phyloP scores from a whole-genome alignment of 148 eudicot genomes.

The Vaccinium myrtillus region DNA sequence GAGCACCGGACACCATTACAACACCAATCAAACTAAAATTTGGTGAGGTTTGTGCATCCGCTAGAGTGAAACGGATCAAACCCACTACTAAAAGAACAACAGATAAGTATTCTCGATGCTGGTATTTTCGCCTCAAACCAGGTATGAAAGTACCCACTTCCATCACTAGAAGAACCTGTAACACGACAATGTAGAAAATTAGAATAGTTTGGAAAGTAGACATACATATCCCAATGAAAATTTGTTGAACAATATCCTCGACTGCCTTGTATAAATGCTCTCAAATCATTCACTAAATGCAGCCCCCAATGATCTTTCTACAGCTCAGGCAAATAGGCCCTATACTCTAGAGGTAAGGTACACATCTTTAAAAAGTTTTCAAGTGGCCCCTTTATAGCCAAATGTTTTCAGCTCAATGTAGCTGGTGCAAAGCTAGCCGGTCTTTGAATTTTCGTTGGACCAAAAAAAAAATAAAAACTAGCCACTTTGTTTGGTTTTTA shows the following conservation, averaged over 20 bases:
- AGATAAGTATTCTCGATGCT: slow-evolving; percentile 66
- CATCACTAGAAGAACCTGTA: slow-evolving; percentile 92
- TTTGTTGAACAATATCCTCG: background rate
- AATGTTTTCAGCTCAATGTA: too few species aligned
- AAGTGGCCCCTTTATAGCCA: too few species aligned
- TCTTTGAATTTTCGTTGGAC: too few species aligned
- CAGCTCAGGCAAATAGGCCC: too few species aligned
- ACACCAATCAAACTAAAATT: slow-evolving; percentile 85
- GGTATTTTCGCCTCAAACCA: slow-evolving; percentile 81
- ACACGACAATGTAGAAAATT: background rate
- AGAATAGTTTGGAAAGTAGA: background rate
- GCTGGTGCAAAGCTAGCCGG: too few species aligned
- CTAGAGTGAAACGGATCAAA: slow-evolving; percentile 85
- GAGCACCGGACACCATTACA: slow-evolving; percentile 75
- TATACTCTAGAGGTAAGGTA: too few species aligned
- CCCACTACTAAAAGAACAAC: slow-evolving; percentile 76
- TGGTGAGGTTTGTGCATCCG: slow-evolving; percentile 88
- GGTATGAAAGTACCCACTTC: slow-evolving; percentile 96
- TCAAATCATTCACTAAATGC: background rate
- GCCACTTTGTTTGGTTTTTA: too few species aligned
- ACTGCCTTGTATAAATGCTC: background rate
- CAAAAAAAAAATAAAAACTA: too few species aligned
- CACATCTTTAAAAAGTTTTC: too few species aligned
- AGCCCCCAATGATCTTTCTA: too few species aligned
- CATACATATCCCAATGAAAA: background rate